These are phyloP conservation scores for Metarhizium anisopliae DNA, from an alignment of 2,329 filamentous ascomycete species.

Conservation along the genomic window DNA sequence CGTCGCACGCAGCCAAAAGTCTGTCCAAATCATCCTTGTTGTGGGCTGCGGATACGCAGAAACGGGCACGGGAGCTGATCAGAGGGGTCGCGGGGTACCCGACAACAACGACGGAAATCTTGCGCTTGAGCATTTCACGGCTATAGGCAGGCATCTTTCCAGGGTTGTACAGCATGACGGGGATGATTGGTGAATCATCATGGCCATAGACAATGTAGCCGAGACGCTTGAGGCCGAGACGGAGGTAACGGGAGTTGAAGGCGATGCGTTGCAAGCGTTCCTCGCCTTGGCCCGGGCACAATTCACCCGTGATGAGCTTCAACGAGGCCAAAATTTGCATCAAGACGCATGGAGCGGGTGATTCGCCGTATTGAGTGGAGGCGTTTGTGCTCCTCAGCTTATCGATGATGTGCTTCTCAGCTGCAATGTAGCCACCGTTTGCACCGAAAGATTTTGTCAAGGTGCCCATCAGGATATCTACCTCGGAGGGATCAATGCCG, in stretches of 20 bases:
- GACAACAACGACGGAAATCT: slow-evolving; percentile 95
- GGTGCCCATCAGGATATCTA: slow-evolving; percentile 97
- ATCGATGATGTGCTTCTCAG: slow-evolving; percentile 82
- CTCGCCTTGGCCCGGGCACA: slow-evolving; percentile 84
- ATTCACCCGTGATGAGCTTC: slow-evolving; percentile 79
- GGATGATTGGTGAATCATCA: slow-evolving; percentile 96
- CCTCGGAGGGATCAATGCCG: slow-evolving; percentile 73
- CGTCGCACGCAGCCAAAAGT: slow-evolving; percentile 79
- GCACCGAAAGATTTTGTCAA: slow-evolving; percentile 97
- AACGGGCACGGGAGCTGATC: slow-evolving; percentile 87
- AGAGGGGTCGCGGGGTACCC: slow-evolving; percentile 94
- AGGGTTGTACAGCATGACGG: slow-evolving; percentile 91
- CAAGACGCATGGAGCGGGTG: slow-evolving; percentile 77
- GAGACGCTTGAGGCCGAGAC: slow-evolving; percentile 89
- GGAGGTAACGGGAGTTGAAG: slow-evolving; percentile 98
- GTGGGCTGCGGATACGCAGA: slow-evolving; percentile 92
- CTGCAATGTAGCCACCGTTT: slow-evolving; percentile 92
- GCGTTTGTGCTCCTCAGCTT: slow-evolving; percentile 83
- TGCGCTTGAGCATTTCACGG: slow-evolving; percentile 95
- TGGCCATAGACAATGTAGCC: slow-evolving; percentile 96
- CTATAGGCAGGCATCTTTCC: slow-evolving; percentile 98
- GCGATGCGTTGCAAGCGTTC: slow-evolving; percentile 92
- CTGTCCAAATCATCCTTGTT: slow-evolving; percentile 98
- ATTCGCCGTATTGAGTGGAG: slow-evolving; percentile 78
- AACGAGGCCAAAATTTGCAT: slow-evolving; percentile 85